A percentile compares a stretch with the other conserved stretches of the same genome.
phyloP scores from a whole-genome alignment of 805 yeast genomes.

The Candida ficus region DNA sequence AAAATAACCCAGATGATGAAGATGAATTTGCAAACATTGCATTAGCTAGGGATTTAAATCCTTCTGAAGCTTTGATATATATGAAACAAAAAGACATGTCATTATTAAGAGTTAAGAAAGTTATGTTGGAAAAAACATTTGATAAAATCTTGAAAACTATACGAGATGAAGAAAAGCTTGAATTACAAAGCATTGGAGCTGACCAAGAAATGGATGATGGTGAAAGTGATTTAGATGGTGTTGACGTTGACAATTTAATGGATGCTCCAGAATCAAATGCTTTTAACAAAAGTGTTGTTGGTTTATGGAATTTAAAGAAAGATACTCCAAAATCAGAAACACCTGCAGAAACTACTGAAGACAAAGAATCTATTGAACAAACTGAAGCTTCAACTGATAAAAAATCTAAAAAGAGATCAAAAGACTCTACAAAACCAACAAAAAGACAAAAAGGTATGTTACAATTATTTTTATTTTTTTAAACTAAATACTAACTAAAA shows the following conservation, averaged over 20 bases:
- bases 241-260: conserved; percentile 47
- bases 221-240: conserved; percentile 33
- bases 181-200: conserved; percentile 26
- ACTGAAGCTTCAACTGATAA: conserved; percentile 23
- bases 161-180: conserved; percentile 57
- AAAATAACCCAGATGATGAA: conserved; percentile 26
- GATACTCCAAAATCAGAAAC: conserved; percentile 10
- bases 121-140: conserved; percentile 55
- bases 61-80: conserved; percentile 47
- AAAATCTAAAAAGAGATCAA: conserved; percentile 46
- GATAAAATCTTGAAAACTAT: conserved; percentile 52
- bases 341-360: conserved; percentile 8
- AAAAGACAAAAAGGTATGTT: conserved; percentile 36
- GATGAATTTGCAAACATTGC: conserved; percentile 40
- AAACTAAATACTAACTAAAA: conserved; percentile 9
- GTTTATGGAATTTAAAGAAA: conserved; percentile 51
- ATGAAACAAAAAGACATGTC: conserved; percentile 63
- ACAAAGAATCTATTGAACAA: conserved; percentile 12
- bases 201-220: conserved; percentile 27
- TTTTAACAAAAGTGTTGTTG: conserved; percentile 72
- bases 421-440: conserved; percentile 30
- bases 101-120: conserved; percentile 64
- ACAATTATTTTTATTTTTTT: no score
- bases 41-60: conserved; percentile 54
- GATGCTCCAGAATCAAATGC: conserved; percentile 59